Conservation (phyloP, 2,329 filamentous ascomycete species). For the Ophidiomyces ophidiicola region DNA sequence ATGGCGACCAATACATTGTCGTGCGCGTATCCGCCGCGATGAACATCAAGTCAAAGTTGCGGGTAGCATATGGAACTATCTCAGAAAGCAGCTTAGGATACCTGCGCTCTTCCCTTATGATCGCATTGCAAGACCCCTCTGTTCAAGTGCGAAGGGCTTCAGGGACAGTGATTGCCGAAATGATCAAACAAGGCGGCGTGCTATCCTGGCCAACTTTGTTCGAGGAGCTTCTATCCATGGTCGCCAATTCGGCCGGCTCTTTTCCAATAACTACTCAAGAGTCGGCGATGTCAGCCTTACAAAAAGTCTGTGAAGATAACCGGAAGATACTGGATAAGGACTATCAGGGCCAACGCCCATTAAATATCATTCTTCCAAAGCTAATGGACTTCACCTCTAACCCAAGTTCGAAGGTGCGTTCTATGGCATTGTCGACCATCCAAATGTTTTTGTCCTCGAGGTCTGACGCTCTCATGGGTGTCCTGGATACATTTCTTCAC, state of each 20-base stretch:
- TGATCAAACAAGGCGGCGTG: constrained; percentile 72
- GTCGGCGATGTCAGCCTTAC: constrained; percentile 80
- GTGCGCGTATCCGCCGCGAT: constrained; percentile 80
- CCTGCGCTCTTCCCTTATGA: constrained; percentile 65
- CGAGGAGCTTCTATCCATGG: constrained; percentile 65
- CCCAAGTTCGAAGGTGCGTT: constrained; percentile 62
- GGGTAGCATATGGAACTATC: constrained; percentile 60
- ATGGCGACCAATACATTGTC: constrained; percentile 53
- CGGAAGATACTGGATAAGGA: constrained; percentile 73
- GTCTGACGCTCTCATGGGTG: constrained; percentile 66
- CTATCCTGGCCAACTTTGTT: constrained; percentile 85
- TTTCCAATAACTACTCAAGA: constrained; percentile 65
- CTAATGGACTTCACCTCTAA: constrained; percentile 76
- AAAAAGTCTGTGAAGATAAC: constrained; percentile 97
- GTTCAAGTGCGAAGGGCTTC: constrained; percentile 75
- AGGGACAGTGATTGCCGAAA: constrained; percentile 86
- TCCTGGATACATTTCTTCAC: constrained; percentile 68
- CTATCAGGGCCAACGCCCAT: constrained; percentile 74
- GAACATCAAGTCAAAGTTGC: constrained; percentile 92
- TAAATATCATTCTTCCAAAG: constrained; percentile 80
- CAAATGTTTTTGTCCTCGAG: constrained; percentile 85
- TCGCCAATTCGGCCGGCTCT: constrained; percentile 59
- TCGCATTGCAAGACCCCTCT: constrained; percentile 69
- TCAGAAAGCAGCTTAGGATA: constrained; percentile 60
- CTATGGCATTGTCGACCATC: constrained; percentile 68